Evolutionary conservation across 306 rosid genomes (phyloP), one percentile per base, ranked within the genome.

Genomic region (Prunus campanulata): DNA sequence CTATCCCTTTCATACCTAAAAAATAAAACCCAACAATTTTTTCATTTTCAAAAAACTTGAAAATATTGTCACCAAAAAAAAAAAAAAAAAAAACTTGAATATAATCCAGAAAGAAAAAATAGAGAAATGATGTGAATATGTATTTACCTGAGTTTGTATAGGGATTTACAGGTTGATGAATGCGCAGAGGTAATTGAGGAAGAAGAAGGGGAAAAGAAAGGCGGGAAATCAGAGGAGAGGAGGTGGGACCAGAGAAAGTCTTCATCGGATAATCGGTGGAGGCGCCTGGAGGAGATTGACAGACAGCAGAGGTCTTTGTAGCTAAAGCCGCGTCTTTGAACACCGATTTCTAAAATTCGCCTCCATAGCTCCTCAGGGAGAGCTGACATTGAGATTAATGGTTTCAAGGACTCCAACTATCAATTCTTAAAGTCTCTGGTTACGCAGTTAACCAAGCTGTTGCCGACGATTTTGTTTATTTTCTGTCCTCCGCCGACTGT

Each of bases 351-450:
- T 2, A 93, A 74, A 59, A 93, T 78, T 80, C 81, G 84, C 56
- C 87, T 75, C 95, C 98, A 91, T 0, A 93, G 86, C 82, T 93
- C 97, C 29, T 85, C 88, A 0, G 97, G 98, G 19, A 93, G 82
- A 14, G 47, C 66, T 0, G 88, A 48, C 78, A 76, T 78, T 11
- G 60, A 68, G 11, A 39, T 13, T 27, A 55, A 7, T 22, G 61
- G 14, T 24, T 0, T 24, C 32, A 12, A 47, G 10, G 15, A 47
- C 3, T 12, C 50, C 11, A 47, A 8, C 50, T 47, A 47, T 47
- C 50, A 47, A 10, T 12, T 47, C 3, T 8, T 11, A 10, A 14
- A 15, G 19, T 3, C 56, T 51, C 56, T 20, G 64, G 32, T 59
- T 59, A 10, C 32, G 63, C 6, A 22, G 64, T 24, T 59, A 15